These are phyloP conservation scores for Nigrospora sphaerica DNA, from an alignment of 2,329 filamentous ascomycete genomes.

Conservation along the genomic window DNA sequence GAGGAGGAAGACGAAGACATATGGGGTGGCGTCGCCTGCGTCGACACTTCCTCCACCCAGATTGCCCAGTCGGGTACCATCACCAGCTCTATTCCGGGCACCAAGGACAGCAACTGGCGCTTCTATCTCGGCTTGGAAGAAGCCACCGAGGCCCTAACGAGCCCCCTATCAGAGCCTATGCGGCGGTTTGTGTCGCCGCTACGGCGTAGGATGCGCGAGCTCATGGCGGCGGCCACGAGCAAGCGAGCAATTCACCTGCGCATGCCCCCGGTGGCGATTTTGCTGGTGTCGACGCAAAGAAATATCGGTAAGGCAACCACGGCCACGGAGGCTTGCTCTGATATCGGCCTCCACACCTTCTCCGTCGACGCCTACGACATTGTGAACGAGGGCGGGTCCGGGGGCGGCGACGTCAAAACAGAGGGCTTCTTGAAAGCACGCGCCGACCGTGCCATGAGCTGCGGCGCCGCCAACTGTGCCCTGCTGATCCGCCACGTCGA, in stretches of 20 bases:
- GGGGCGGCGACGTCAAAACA: constrained; percentile 87
- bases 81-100: constrained; percentile 71
- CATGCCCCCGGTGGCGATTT: constrained; percentile 80
- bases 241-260: constrained; percentile 78
- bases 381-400: constrained; percentile 80
- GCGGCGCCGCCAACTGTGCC: constrained; percentile 75
- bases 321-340: constrained; percentile 69
- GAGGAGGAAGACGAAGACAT: constrained; percentile 58
- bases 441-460: constrained; percentile 81
- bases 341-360: constrained; percentile 87
- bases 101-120: constrained; percentile 72
- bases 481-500: constrained; percentile 88
- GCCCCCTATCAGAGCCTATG: constrained; percentile 36
- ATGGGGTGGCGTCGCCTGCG: constrained; percentile 81
- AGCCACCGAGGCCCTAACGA: constrained; percentile 42
- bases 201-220: constrained; percentile 68
- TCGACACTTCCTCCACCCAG: constrained; percentile 79
- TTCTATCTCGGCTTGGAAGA: constrained; percentile 80
- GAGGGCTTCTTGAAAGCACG: constrained; percentile 84
- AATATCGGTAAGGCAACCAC: constrained; percentile 87
- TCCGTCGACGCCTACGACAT: constrained; percentile 89
- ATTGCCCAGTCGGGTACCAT: constrained; percentile 90
- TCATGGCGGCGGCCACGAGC: constrained; percentile 85
- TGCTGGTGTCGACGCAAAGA: constrained; percentile 85
- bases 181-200: constrained; percentile 49